These are phyloP conservation scores for Chaetomiaceae sp. DNA, from an alignment of 2,329 filamentous ascomycete genomes.

Conservation along the genomic window DNA sequence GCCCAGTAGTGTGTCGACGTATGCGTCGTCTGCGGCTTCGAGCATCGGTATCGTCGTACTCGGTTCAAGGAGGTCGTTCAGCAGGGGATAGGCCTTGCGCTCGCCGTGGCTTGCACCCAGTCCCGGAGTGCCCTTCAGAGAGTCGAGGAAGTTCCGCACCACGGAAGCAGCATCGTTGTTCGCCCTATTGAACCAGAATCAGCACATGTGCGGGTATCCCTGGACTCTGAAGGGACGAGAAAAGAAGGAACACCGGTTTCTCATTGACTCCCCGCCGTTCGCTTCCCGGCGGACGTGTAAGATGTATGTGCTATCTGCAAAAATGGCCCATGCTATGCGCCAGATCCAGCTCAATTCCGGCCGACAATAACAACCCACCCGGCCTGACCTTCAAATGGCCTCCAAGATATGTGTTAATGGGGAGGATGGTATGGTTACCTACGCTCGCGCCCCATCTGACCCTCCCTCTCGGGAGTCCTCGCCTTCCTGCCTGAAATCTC, in stretches of 20 bases:
- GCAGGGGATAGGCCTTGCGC: constrained; percentile 68
- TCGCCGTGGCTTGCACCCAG: constrained; percentile 34
- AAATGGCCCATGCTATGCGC: constrained; percentile 17
- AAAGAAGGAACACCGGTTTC: constrained; percentile 13
- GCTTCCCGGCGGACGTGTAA: constrained; percentile 16
- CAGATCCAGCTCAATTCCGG: constrained; percentile 10
- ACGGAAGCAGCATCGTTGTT: constrained; percentile 61
- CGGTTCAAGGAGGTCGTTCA: constrained; percentile 78
- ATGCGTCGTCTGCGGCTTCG: constrained; percentile 55
- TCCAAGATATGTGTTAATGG: constrained; percentile 22
- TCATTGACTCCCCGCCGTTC: constrained; percentile 17
- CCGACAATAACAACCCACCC: not conserved
- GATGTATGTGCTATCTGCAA: constrained; percentile 22
- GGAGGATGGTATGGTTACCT: constrained; percentile 63
- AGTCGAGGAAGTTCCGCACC: constrained; percentile 84
- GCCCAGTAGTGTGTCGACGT: constrained; percentile 67
- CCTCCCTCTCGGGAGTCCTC: constrained; percentile 84
- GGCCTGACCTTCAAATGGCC: constrained; percentile 8
- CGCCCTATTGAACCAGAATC: constrained; percentile 16
- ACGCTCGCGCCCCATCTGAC: constrained; percentile 97
- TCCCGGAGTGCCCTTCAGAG: constrained; percentile 56
- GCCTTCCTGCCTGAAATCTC: constrained; percentile 86
- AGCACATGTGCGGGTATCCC: constrained; percentile 10
- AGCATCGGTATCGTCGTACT: constrained; percentile 72
- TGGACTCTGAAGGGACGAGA: not conserved